Percentiles rank a stretch among this genome's conserved stretches.
phyloP scores from a whole-genome alignment of 208 protist genomes.

The Paratrypanosoma confusum region DNA sequence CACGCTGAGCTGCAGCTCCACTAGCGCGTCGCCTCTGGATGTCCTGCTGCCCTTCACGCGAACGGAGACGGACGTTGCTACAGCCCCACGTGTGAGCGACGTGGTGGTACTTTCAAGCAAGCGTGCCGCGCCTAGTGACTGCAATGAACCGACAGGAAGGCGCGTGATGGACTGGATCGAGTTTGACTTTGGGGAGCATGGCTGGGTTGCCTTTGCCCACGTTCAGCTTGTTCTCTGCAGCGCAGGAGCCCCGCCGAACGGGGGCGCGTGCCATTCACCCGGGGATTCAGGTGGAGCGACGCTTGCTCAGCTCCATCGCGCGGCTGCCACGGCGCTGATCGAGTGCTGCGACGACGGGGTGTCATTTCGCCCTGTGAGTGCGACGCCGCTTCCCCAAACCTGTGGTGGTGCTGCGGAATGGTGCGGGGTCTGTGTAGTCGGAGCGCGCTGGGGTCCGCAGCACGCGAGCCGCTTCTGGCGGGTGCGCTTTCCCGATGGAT shows the following conservation, averaged over 20 bases:
- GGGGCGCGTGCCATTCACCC: constrained; percentile 22
- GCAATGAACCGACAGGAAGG: too few species aligned
- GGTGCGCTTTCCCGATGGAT: constrained; percentile 23
- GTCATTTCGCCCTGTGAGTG: constrained; percentile 10
- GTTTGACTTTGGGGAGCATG: constrained; percentile 19
- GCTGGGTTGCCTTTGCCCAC: constrained; percentile 24
- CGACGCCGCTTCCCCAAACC: too few species aligned
- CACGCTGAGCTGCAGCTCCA: too few species aligned
- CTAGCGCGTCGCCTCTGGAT: too few species aligned
- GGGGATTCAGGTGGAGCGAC: too few species aligned
- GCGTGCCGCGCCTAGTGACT: too few species aligned
- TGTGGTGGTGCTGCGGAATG: constrained; percentile 10
- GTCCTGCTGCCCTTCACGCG: too few species aligned
- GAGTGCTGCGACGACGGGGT: constrained; percentile 51
- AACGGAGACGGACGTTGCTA: too few species aligned
- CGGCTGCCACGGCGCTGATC: constrained; percentile 25
- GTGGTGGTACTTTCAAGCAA: too few species aligned
- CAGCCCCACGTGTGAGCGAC: too few species aligned
- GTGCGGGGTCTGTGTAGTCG: constrained; percentile 14
- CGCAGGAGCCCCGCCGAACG: too few species aligned
- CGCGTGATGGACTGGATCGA: constrained; percentile 24
- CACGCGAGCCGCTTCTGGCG: constrained; percentile 55
- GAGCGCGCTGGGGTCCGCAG: background rate
- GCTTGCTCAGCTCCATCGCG: constrained; percentile 32
- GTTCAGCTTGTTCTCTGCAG: constrained; percentile 48